Base-by-base conservation (phyloP, 108 stramenopile species). In the Licmophora abbreviata region DNA sequence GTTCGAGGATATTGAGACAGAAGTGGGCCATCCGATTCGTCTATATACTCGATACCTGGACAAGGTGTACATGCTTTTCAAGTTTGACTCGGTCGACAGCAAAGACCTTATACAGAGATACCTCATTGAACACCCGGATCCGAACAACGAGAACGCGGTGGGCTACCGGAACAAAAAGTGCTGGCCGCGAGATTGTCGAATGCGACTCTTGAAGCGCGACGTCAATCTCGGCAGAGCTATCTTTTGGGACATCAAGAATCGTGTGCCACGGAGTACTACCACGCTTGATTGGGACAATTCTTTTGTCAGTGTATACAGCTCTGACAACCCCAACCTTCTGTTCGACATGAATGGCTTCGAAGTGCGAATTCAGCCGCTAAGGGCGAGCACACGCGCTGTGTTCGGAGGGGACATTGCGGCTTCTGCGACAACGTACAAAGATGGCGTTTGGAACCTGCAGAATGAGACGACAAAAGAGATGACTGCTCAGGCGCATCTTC, bases 261-360 rank as follows among this genome's bases (percentile, higher is more conserved):
- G 96, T 29, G 81, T 97, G 23, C 96, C 96, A 46, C 79, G 98
- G 15, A 92, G 93, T 59, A 64, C 97, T 24, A 96, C 95, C 12
- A 97, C 96, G 29, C 55, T 97, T 33, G 98, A 99, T 44, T 99
- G 96, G 98, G 96, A 99, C 56, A 87, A 92, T 55, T 81, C 95
- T 11, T 99, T 99, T 73, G 95, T 94, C 45, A 89, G 85, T 54
- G 98, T 99, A 10, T 99, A 97, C 89, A 89, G 91, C 51, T 88
- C 82, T 38, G 98, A 99, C 63, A 99, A 99, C 68, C 98, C 98
- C 5, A 99, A 99, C 74, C 71, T 99, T 32, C 79, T 99, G 15
- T 97, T 97, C 69, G 92, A 97, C 76, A 99, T 99, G 96, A 74
- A 75, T 63, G 96, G 96, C 27, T 99, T 99, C 61, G 98, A 99